A percentile compares a stretch with the other conserved stretches of the same genome.
phyloP scores from a whole-genome alignment of 2,329 filamentous ascomycete genomes.

The Diplodia corticola region DNA sequence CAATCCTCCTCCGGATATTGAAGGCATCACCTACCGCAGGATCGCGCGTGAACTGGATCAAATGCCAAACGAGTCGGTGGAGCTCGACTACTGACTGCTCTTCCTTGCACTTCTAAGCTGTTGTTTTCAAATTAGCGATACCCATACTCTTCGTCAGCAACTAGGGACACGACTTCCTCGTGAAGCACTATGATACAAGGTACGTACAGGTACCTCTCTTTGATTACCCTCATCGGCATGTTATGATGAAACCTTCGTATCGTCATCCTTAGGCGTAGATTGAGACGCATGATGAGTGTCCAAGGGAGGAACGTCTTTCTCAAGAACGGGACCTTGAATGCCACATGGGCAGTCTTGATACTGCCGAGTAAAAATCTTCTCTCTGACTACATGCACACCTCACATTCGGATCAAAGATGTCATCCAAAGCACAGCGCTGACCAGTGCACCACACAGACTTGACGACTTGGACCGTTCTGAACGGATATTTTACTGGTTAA shows the following conservation, averaged over 20 bases:
- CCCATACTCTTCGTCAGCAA: background rate
- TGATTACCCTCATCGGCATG: slow-evolving; percentile 24
- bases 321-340: slow-evolving; percentile 13
- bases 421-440: background rate
- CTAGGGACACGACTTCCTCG: background rate
- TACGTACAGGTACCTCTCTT: slow-evolving; percentile 10
- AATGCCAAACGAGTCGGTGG: slow-evolving; percentile 39
- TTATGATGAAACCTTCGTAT: slow-evolving; percentile 85
- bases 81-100: slow-evolving; percentile 51
- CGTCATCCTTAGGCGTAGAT: slow-evolving; percentile 94
- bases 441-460: background rate
- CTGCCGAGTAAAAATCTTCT: slow-evolving; percentile 22
- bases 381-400: slow-evolving; percentile 10
- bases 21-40: slow-evolving; percentile 26
- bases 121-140: background rate
- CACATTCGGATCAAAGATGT: background rate
- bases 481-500: background rate
- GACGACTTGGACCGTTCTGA: background rate
- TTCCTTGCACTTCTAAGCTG: background rate
- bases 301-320: slow-evolving; percentile 19
- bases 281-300: slow-evolving; percentile 5
- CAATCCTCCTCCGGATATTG: slow-evolving; percentile 33
- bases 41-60: slow-evolving; percentile 28
- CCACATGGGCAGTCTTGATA: slow-evolving; percentile 14
- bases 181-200: background rate